Base-by-base conservation (phyloP, 1,139 yeast species). In the Candida sojae region DNA sequence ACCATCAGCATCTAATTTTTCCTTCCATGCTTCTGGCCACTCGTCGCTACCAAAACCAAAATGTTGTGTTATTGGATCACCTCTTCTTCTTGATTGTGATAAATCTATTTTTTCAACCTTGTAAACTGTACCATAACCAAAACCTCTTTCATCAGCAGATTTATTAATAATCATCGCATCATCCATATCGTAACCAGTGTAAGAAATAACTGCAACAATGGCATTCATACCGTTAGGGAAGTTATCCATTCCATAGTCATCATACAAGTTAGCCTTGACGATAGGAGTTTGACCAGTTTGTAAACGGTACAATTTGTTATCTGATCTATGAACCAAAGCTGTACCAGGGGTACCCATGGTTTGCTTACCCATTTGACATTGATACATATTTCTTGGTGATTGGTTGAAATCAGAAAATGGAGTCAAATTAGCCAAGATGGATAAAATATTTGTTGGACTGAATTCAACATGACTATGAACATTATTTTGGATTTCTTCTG, bases 311-410 rank as follows among this genome's bases (percentile, higher is more conserved):
- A 93, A 74, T 68, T 92, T 95, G 73, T 95, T 95, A 68, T 93
- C 99, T 0, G 97, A 88, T 70, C 99, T 83, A 67, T 92, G 96
- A 42, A 77, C 83, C 50, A 93, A 75, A 0, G 96, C 97, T 50
- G 93, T 96, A 73, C 98, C 98, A 7, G 99, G 99, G 5, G 99
- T 93, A 72, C 99, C 99, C 99, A 93, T 93, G 25, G 99, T 93
- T 77, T 93, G 99, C 74, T 93, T 93, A 82, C 98, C 99, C 99
- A 93, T 93, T 80, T 95, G 99, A 76, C 99, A 93, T 75, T 93
- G 99, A 68, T 93, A 93, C 99, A 95, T 93, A 68, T 93, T 93
- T 84, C 99, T 88, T 62, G 99, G 99, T 33, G 98, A 91, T 76
- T 93, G 99, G 70, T 93, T 93, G 75, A 93, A 95, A 70, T 93